Conservation (phyloP, 352 stramenopile species). For the Pythium pyrilobum region DNA sequence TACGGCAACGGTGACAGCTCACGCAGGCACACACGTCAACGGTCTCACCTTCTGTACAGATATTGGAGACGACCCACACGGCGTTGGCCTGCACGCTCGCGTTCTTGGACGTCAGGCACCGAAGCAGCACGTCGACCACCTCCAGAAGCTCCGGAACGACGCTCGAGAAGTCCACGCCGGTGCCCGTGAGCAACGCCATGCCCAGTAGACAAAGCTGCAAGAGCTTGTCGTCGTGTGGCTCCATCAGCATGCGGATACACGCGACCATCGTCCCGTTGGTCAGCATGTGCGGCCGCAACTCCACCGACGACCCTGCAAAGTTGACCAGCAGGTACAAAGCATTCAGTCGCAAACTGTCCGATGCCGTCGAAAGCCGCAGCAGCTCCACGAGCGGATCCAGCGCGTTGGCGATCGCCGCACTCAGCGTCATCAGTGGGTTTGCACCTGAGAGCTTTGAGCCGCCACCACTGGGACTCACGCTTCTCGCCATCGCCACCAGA, state of each 20-base stretch:
- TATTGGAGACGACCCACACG: slow-evolving; percentile 76
- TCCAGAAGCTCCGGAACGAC: slow-evolving; percentile 27
- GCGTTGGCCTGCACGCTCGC: slow-evolving; percentile 58
- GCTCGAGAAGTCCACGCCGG: slow-evolving; percentile 24
- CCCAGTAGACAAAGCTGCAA: slow-evolving; percentile 59
- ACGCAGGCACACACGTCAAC: neutral
- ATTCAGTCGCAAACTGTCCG: slow-evolving; percentile 38
- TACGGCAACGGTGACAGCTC: neutral
- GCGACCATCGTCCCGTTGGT: slow-evolving; percentile 33
- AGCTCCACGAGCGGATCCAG: slow-evolving; percentile 48
- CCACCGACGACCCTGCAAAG: slow-evolving; percentile 37
- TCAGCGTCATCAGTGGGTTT: no score
- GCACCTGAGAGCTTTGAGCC: no score
- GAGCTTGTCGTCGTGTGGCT: slow-evolving; percentile 45
- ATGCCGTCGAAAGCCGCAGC: slow-evolving; percentile 19
- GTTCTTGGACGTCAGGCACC: slow-evolving; percentile 44
- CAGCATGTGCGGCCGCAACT: slow-evolving; percentile 40
- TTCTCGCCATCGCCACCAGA: slow-evolving; percentile 41
- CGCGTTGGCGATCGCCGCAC: slow-evolving; percentile 31
- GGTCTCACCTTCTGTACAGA: slow-evolving; percentile 45
- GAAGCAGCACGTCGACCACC: slow-evolving; percentile 36
- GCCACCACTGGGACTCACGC: neutral
- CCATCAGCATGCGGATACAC: slow-evolving; percentile 25
- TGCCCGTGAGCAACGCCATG: slow-evolving; percentile 50
- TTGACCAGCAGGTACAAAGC: slow-evolving; percentile 66